Evolutionary conservation across 1,139 yeast genomes (phyloP), one percentile per base, ranked within the genome.

Genomic region (Protomyces inundatus): DNA sequence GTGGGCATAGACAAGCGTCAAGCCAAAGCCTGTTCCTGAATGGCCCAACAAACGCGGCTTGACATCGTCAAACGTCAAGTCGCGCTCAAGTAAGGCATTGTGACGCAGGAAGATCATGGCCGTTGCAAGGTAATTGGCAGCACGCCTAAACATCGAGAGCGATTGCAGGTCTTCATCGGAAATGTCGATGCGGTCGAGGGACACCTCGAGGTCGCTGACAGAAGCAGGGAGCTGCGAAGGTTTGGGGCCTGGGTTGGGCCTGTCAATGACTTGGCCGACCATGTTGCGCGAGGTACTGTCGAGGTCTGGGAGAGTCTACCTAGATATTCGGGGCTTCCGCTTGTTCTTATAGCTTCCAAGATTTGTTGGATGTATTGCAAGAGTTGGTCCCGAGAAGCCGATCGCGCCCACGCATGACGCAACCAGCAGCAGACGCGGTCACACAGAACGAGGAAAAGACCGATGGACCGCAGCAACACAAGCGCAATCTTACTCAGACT

Each of bases 11-110:
- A 65, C 64, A 53, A 68, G 66, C n/a, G 66, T 66, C 48, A 67
- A 65, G 5, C 69, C 70, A 35, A 40, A 34, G 10, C 40, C 34
- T n/a, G 34, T 34, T 23, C 70, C 70, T 55, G 65, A 68, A 63
- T 68, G 70, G 12, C 70, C 70, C 40, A 68, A 63, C 39, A 68
- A 67, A 46, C 70, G 68, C 34, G 57, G 64, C 55, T 68, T 68
- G 64, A 68, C 57, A 58, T 68, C 68, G 48, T 67, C 68, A 14
- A 39, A 48, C 9, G 58, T 36, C 53, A 67, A 60, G 9, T 63
- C 66, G 12, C 61, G 54, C 53, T 59, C 65, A 16, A 65, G 64
- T 32, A 67, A 64, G 10, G 66, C 57, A 60, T 67, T 55, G 45
- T 65, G 57, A 54, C 59, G 56, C 48, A 68, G 65, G 53, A 67